phyloP scores from a whole-genome alignment of 306 rosid genomes.

The Canavalia gladiata region DNA sequence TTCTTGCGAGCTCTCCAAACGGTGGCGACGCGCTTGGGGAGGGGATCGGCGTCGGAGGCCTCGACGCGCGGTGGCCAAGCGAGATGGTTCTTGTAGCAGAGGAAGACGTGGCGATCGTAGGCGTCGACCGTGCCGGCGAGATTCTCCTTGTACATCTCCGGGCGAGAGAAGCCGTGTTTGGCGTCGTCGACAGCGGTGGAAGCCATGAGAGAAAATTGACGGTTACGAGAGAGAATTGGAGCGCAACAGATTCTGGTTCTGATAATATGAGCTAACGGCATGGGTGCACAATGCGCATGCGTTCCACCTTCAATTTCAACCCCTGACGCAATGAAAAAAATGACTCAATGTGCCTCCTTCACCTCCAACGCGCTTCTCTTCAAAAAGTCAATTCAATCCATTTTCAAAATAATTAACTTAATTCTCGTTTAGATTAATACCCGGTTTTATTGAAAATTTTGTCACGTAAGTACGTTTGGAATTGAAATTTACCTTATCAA shows the following conservation, averaged over 20 bases:
- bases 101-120: slow-evolving; percentile 90
- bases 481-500: too few species aligned
- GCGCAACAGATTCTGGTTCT: neutral
- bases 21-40: slow-evolving; percentile 65
- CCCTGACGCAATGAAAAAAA: slow-evolving; percentile 5
- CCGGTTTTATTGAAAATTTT: too few species aligned
- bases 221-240: slow-evolving; percentile 26
- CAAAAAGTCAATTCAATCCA: neutral
- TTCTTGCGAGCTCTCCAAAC: slow-evolving; percentile 69
- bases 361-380: neutral
- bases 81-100: slow-evolving; percentile 77
- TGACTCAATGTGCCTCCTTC: neutral
- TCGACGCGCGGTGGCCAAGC: slow-evolving; percentile 82
- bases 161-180: slow-evolving; percentile 77
- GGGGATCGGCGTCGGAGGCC: slow-evolving; percentile 74
- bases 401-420: neutral
- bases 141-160: slow-evolving; percentile 77
- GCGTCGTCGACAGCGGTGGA: slow-evolving; percentile 56
- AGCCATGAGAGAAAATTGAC: slow-evolving; percentile 51
- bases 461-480: too few species aligned
- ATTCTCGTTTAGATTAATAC: neutral
- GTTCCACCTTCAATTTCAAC: neutral
- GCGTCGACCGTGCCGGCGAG: slow-evolving; percentile 76
- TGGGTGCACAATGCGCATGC: slow-evolving; percentile 36
- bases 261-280: neutral